Evolutionary conservation across 2,329 filamentous ascomycete species (phyloP).

Genomic region (Coccinonectria pachysandricola): DNA sequence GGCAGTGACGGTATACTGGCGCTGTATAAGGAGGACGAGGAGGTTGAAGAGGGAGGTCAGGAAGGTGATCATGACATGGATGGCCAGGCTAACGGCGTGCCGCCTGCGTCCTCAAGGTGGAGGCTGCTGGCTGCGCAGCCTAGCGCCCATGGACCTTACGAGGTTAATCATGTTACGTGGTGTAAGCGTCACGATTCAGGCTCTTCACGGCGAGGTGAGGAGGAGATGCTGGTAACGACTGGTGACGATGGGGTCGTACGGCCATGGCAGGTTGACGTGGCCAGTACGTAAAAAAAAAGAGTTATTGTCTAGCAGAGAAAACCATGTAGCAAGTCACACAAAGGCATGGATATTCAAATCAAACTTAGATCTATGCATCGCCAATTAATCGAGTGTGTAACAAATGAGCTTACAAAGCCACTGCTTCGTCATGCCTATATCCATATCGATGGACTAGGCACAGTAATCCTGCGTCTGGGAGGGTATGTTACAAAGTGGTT

Average conservation of each 20-base stretch:
- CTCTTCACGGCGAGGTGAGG: constrained; percentile 41
- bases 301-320: not conserved
- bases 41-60: constrained; percentile 12
- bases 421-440: constrained; percentile 17
- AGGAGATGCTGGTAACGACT: constrained; percentile 83
- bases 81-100: constrained; percentile 5
- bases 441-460: constrained; percentile 14
- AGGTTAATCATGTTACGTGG: constrained; percentile 90
- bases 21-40: constrained; percentile 57
- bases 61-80: constrained; percentile 22
- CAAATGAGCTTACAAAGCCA: constrained; percentile 12
- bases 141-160: constrained; percentile 80
- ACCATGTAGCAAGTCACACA: not conserved
- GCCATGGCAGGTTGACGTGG: constrained; percentile 57
- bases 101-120: constrained; percentile 48
- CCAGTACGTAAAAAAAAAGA: not conserved
- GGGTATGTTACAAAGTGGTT: constrained; percentile 25
- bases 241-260: constrained; percentile 86
- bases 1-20: constrained; percentile 78
- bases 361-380: constrained; percentile 2
- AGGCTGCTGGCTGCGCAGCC: constrained; percentile 55
- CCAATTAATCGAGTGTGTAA: constrained; percentile 6
- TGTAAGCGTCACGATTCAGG: constrained; percentile 64
- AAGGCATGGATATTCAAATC: not conserved
- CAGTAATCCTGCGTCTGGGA: constrained; percentile 18